These are phyloP conservation scores for Polytrichum formosum DNA, from an alignment of 225 moss, liverwort and hornwort genomes.

Conservation along the genomic window DNA sequence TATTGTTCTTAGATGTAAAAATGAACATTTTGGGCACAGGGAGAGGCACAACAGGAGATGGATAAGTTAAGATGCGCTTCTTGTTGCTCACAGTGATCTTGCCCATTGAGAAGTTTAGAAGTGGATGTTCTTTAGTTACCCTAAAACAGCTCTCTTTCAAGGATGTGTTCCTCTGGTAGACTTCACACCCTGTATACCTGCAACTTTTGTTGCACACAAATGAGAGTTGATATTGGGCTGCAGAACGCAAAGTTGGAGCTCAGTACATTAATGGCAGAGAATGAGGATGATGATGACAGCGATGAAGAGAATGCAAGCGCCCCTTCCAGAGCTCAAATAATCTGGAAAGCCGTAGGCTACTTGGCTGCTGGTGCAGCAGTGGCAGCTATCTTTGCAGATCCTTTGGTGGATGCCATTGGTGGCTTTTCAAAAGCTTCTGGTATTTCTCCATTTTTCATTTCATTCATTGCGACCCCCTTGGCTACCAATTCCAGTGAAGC, in stretches of 20 bases:
- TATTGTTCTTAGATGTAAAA: background rate
- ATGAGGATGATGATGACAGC: constrained; percentile 19
- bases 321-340: constrained; percentile 35
- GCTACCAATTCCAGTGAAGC: constrained; percentile 65
- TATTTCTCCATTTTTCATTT: constrained; percentile 67
- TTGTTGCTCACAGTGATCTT: background rate
- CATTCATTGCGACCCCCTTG: constrained; percentile 62
- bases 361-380: constrained; percentile 40
- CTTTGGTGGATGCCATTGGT: constrained; percentile 46
- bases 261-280: constrained; percentile 13
- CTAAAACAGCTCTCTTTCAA: background rate
- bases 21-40: background rate
- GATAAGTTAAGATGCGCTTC: background rate
- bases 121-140: background rate
- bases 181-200: background rate
- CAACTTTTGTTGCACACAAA: background rate
- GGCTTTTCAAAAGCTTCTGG: constrained; percentile 55
- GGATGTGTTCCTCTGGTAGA: background rate
- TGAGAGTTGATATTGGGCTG: background rate
- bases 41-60: background rate
- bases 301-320: constrained; percentile 13
- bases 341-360: constrained; percentile 25
- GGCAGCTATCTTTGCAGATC: constrained; percentile 59
- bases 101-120: no score
- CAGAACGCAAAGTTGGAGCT: constrained; percentile 16